A percentile compares a stretch with the other conserved stretches of the same genome.
These are phyloP conservation scores for Penicillium egyptiacum DNA, from an alignment of 495 filamentous ascomycete species.

Conservation along the genomic window DNA sequence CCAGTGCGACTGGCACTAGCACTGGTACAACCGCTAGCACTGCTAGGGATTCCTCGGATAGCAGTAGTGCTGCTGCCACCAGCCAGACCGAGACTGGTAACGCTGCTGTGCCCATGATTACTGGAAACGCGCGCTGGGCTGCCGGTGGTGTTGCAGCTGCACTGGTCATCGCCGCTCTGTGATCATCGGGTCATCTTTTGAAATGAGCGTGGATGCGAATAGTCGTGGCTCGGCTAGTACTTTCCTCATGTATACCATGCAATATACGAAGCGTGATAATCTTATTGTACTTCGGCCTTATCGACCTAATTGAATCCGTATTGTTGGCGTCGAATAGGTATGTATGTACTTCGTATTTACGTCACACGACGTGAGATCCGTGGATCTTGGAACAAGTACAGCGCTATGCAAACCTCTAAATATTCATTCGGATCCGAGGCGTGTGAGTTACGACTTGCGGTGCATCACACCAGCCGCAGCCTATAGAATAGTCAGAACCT, in stretches of 20 bases:
- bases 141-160: conserved; percentile 21
- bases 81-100: conserved; percentile 13
- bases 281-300: not conserved
- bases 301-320: not conserved
- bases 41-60: not conserved
- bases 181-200: not conserved
- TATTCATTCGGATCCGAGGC: not conserved
- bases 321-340: not conserved
- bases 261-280: conserved; percentile 1
- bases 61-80: conserved; percentile 6
- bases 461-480: conserved; percentile 29
- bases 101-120: conserved; percentile 20
- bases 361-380: not conserved
- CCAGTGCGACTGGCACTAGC: not conserved
- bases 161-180: conserved; percentile 7
- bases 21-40: conserved; percentile 5
- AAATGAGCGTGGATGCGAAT: not conserved
- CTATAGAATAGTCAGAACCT: conserved; percentile 9
- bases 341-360: conserved; percentile 5
- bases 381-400: not conserved
- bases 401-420: not conserved
- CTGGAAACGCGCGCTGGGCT: conserved; percentile 19
- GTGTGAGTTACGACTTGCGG: conserved; percentile 24
- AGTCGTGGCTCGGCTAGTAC: not conserved
- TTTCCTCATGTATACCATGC: not conserved